phyloP scores from a whole-genome alignment of 306 rosid genomes.

The Carpinus viminea region DNA sequence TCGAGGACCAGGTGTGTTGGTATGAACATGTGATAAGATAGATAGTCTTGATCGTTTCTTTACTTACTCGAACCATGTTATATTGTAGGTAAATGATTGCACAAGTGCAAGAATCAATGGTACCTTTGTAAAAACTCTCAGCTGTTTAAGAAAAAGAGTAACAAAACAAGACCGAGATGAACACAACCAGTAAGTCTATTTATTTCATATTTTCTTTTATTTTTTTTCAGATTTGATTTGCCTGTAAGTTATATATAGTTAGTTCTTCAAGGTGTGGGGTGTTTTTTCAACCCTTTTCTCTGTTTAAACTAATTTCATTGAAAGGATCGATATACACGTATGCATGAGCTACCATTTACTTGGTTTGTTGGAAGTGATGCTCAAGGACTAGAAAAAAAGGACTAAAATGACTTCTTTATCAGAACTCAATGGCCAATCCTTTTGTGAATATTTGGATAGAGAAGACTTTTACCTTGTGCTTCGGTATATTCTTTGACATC shows the following conservation, averaged over 20 bases:
- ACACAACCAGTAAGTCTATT: constrained; percentile 33
- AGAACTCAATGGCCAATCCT: constrained; percentile 5
- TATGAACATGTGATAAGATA: constrained; percentile 7
- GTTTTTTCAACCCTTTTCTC: constrained; percentile 42
- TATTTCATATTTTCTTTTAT: constrained; percentile 32
- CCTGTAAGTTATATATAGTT: constrained; percentile 40
- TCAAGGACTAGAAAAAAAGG: not conserved
- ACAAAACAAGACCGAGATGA: constrained; percentile 31
- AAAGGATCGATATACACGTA: constrained; percentile 42
- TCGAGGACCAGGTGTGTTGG: constrained; percentile 67
- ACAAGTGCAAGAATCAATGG: constrained; percentile 25
- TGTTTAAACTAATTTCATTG: constrained; percentile 38
- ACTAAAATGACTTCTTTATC: constrained; percentile 8
- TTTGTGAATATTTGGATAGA: constrained; percentile 19
- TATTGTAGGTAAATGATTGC: constrained; percentile 45
- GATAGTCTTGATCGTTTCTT: not conserved
- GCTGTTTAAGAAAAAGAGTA: constrained; percentile 31
- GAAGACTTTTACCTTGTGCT: not conserved
- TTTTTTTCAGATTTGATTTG: constrained; percentile 23
- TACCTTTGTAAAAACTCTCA: constrained; percentile 30
- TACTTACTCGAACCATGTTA: constrained; percentile 20
- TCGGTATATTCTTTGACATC: not conserved
- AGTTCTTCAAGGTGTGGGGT: constrained; percentile 47
- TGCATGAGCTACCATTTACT: constrained; percentile 36
- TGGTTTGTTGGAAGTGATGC: constrained; percentile 31